Evolutionary conservation across 345 rosid genomes (phyloP).

Genomic region (Ricinus communis): DNA sequence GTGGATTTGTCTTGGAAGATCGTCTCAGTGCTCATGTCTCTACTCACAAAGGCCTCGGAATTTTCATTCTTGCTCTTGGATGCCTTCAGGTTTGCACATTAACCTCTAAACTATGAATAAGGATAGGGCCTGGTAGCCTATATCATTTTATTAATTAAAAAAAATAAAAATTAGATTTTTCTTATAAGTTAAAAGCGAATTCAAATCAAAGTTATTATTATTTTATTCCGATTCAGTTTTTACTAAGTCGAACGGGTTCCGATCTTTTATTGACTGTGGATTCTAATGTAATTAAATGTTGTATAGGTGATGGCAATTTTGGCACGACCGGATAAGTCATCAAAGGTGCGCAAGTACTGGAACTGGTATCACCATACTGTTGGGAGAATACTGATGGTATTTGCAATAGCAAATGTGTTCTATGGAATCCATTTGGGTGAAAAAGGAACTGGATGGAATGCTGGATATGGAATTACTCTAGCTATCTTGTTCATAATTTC

Average conservation of each 20-base stretch:
- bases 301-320: constrained; percentile 58
- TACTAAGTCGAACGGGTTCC: no score
- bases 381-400: constrained; percentile 56
- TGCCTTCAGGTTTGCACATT: constrained; percentile 59
- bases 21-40: constrained; percentile 42
- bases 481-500: constrained; percentile 41
- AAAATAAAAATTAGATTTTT: no score
- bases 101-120: not conserved
- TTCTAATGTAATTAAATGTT: not conserved
- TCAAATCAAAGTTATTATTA: no score
- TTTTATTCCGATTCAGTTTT: no score
- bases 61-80: constrained; percentile 72
- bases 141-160: no score
- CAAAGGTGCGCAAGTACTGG: constrained; percentile 68
- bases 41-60: constrained; percentile 62
- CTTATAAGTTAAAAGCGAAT: no score
- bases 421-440: constrained; percentile 76
- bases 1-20: constrained; percentile 58
- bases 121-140: no score
- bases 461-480: constrained; percentile 52
- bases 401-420: constrained; percentile 69
- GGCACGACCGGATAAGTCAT: constrained; percentile 56
- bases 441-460: constrained; percentile 58
- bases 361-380: constrained; percentile 71
- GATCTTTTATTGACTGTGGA: no score